Percentiles rank a stretch among this genome's conserved stretches.
Evolutionary conservation across 148 eudicot species (phyloP).

Genomic region (Polygonum maritimum): DNA sequence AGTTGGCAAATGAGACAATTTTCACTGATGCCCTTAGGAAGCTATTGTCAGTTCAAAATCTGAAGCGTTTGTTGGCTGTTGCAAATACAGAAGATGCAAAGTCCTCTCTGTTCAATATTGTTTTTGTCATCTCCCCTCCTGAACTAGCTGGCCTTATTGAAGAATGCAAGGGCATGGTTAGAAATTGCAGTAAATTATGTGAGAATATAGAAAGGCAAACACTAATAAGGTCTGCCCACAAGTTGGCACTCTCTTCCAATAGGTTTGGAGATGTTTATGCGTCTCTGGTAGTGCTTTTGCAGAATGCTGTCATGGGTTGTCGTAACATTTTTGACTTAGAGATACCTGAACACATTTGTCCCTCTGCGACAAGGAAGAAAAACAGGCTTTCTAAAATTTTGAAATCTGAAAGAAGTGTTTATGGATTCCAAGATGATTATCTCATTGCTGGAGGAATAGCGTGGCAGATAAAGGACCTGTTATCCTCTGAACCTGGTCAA

Average conservation of each 20-base stretch:
- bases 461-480: conserved; percentile 89
- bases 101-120: conserved; percentile 57
- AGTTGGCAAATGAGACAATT: conserved; percentile 40
- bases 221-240: conserved; percentile 76
- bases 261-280: conserved; percentile 69
- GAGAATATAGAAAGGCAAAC: conserved; percentile 48
- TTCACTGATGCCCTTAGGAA: conserved; percentile 33
- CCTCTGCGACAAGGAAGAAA: conserved; percentile 43
- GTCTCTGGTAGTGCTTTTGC: conserved; percentile 34
- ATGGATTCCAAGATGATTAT: conserved; percentile 50
- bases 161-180: conserved; percentile 55
- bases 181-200: conserved; percentile 41
- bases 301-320: conserved; percentile 44
- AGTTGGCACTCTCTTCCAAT: conserved; percentile 60
- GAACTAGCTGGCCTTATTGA: conserved; percentile 39
- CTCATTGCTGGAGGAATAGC: conserved; percentile 53
- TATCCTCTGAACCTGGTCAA: conserved; percentile 42
- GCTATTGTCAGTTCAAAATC: conserved; percentile 49
- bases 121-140: conserved; percentile 41
- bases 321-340: conserved; percentile 38
- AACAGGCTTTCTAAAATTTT: conserved; percentile 22
- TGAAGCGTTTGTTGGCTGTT: conserved; percentile 48
- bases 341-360: conserved; percentile 25
- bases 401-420: conserved; percentile 29
- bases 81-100: conserved; percentile 43